These are phyloP conservation scores for Xerocomellus amylosporus DNA, from an alignment of 768 basidiomycete species.

Conservation along the genomic window DNA sequence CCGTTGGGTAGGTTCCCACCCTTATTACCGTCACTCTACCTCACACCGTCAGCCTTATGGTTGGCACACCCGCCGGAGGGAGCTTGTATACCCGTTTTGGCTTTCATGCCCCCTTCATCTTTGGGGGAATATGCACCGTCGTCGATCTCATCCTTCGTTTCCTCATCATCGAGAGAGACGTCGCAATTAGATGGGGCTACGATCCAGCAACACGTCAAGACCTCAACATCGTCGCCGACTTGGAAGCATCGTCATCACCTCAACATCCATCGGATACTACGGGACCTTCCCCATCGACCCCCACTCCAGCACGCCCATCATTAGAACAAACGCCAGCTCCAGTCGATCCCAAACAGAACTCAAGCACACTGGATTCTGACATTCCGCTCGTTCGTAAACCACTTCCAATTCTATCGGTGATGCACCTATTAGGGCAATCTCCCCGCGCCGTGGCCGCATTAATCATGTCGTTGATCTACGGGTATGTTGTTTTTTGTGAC, in stretches of 20 bases:
- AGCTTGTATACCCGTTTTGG: slow-evolving; percentile 52
- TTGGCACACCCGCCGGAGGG: slow-evolving; percentile 60
- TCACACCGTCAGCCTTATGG: slow-evolving; percentile 39
- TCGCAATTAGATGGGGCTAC: slow-evolving; percentile 46
- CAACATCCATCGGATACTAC: not conserved
- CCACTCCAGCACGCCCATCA: not conserved
- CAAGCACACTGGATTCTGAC: slow-evolving; percentile 1
- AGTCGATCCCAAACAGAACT: not conserved
- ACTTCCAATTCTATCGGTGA: slow-evolving; percentile 41
- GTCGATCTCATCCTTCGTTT: slow-evolving; percentile 54
- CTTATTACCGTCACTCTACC: not conserved
- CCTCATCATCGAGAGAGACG: slow-evolving; percentile 55
- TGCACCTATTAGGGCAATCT: slow-evolving; percentile 42
- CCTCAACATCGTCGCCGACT: not conserved
- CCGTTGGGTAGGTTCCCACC: slow-evolving; percentile 43
- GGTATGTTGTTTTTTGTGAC: slow-evolving; percentile 40
- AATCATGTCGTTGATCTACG: slow-evolving; percentile 48
- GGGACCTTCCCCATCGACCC: not conserved
- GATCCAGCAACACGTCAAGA: slow-evolving; percentile 35
- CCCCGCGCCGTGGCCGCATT: slow-evolving; percentile 49
- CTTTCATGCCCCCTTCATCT: slow-evolving; percentile 59
- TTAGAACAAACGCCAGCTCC: not conserved
- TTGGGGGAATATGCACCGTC: slow-evolving; percentile 43
- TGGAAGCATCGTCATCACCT: slow-evolving; percentile 5
- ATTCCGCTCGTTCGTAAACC: slow-evolving; percentile 18